Percentiles rank a stretch among this genome's conserved stretches.
phyloP scores from a whole-genome alignment of 2,329 filamentous ascomycete species.

The Rhynchosporium secalis region DNA sequence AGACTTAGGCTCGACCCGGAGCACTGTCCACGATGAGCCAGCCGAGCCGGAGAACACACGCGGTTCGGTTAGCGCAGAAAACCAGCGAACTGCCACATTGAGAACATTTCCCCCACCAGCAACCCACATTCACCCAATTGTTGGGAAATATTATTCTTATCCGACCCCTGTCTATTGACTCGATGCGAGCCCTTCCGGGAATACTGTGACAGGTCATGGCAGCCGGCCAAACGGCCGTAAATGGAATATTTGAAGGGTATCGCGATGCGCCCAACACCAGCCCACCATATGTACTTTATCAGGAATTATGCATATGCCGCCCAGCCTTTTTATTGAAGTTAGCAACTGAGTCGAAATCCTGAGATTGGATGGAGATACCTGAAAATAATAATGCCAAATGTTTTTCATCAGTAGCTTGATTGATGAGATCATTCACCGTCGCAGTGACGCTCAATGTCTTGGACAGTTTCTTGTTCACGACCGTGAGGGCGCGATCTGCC shows the following conservation, averaged over 20 bases:
- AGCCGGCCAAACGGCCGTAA: not conserved
- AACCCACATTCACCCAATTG: not conserved
- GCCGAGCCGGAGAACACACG: slow-evolving; percentile 9
- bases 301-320: slow-evolving; percentile 48
- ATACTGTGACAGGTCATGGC: slow-evolving; percentile 8
- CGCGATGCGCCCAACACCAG: slow-evolving; percentile 8
- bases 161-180: slow-evolving; percentile 3
- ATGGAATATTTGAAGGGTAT: slow-evolving; percentile 7
- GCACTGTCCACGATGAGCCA: not conserved
- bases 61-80: slow-evolving; percentile 7
- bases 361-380: slow-evolving; percentile 36
- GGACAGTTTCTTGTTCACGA: slow-evolving; percentile 93
- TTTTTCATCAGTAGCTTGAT: slow-evolving; percentile 88
- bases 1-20: not conserved
- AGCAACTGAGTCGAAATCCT: slow-evolving; percentile 13
- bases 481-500: slow-evolving; percentile 85
- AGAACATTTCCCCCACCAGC: not conserved
- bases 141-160: slow-evolving; percentile 4
- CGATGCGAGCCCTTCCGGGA: not conserved
- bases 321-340: slow-evolving; percentile 44
- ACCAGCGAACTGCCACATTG: too few species aligned
- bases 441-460: slow-evolving; percentile 93
- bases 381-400: slow-evolving; percentile 91
- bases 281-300: not conserved
- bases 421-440: slow-evolving; percentile 95